Evolutionary conservation across 176 grass and related monocot genomes (phyloP).

Genomic region (Saccharum spontaneum): DNA sequence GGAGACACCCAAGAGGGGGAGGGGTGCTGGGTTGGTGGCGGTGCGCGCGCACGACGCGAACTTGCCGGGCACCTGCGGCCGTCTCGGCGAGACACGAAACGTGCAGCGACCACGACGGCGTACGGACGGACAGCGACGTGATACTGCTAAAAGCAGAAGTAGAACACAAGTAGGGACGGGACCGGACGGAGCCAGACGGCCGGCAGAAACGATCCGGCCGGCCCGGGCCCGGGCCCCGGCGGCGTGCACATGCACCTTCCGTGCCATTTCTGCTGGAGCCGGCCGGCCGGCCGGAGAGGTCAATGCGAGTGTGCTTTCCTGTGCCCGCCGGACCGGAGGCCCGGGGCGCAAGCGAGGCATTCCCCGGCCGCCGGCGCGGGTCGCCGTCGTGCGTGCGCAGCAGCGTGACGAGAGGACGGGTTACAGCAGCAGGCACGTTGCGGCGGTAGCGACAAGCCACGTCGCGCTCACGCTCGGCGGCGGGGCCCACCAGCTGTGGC

Average conservation of each 20-base stretch:
- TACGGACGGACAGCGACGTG: not conserved
- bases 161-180: not conserved
- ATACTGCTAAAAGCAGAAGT: not conserved
- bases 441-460: not conserved
- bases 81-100: not conserved
- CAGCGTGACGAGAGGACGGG: not conserved
- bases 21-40: not conserved
- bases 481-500: not conserved
- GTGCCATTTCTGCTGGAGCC: not conserved
- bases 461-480: not conserved
- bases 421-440: not conserved
- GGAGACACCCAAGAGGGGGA: not conserved
- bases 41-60: conserved; percentile 3
- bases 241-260: not conserved
- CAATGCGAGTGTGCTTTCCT: not conserved
- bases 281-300: not conserved
- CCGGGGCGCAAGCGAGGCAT: not conserved
- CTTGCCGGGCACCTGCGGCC: not conserved
- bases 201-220: not conserved
- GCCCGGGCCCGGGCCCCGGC: too few species aligned
- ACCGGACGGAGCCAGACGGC: not conserved
- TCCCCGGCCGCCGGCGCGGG: not conserved
- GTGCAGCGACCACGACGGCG: not conserved
- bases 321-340: too few species aligned
- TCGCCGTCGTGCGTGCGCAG: conserved; percentile 14